Evolutionary conservation across 179 eudicot genomes (phyloP).

Genomic region (Sideroxylon spinosum): DNA sequence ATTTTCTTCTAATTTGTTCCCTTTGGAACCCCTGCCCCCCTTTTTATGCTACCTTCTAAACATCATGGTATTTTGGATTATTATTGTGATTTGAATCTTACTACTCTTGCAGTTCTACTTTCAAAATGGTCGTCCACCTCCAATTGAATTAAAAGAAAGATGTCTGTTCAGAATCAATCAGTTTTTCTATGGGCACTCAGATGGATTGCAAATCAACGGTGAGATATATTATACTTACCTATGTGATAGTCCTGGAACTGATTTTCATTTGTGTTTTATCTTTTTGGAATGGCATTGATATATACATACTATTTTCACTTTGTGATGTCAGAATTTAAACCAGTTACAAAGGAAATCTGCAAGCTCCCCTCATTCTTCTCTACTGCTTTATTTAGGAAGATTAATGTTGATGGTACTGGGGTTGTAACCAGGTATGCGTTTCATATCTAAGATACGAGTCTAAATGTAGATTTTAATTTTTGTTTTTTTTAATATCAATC

Average conservation of each 20-base stretch:
- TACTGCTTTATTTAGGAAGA: slow-evolving; percentile 64
- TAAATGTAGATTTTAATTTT: background rate
- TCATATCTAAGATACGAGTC: background rate
- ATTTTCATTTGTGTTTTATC: background rate
- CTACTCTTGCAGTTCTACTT: slow-evolving; percentile 69
- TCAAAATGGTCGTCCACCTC: slow-evolving; percentile 86
- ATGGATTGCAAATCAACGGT: slow-evolving; percentile 87
- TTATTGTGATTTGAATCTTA: slow-evolving; percentile 18
- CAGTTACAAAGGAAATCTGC: slow-evolving; percentile 80
- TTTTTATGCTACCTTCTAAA: background rate
- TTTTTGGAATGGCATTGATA: background rate
- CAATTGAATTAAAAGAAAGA: slow-evolving; percentile 82
- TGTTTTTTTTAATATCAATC: background rate
- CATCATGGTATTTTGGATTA: background rate
- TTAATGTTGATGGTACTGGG: slow-evolving; percentile 61
- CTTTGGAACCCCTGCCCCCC: background rate
- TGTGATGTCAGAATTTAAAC: slow-evolving; percentile 60
- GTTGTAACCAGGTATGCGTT: slow-evolving; percentile 66
- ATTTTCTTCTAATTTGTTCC: background rate
- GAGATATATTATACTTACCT: slow-evolving; percentile 21
- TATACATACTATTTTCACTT: background rate
- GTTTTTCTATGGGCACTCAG: slow-evolving; percentile 78
- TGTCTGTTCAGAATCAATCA: slow-evolving; percentile 84
- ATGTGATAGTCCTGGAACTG: background rate
- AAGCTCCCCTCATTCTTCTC: slow-evolving; percentile 92